Evolutionary conservation across 1,139 yeast genomes (phyloP), one percentile per base, ranked within the genome.

Genomic region (Debaryomyces psychrophilus): DNA sequence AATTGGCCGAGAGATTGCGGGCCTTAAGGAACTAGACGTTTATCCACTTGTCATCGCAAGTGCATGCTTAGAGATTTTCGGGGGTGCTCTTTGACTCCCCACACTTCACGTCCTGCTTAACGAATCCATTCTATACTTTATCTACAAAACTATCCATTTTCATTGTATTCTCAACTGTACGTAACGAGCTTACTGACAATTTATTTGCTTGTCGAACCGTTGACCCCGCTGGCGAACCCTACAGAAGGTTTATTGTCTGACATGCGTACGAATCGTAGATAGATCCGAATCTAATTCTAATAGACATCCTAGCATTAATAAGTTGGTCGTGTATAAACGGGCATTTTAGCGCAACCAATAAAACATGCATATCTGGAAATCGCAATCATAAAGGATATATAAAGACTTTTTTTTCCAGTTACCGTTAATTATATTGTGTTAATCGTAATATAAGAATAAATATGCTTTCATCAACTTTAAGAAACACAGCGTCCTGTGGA

Each of bases 1-100:
- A 76, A 53, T 76, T 93, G 47, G 92, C 96, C 2, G 96, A 93
- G 67, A 74, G 98, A 58, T 73, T 93, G 50, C 79, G 95, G 54
- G 98, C 97, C 0, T 73, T 93, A 56, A 61, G 79, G 44, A 65
- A 58, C 47, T 65, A 44, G 25, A 7, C 11, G 35, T 18, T 15
- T 34, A 20, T 11, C 29, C 17, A 28, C 9, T 41, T n/a, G n/a
- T 12, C 20, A 37, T 12, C 9, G 11, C 11, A 9, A 8, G 11
- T 8, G 8, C 28, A n/a, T 26, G 8, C 22, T 20, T 20, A 5
- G 22, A 20, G 3, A 5, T 4, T 9, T n/a, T 26, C 26, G 26
- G 26, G 6, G 22, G 22, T 20, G 22, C 4, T 5, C 5, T 20
- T 20, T 20, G 22, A 20, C 22, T 20, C 22, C 22, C 22, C 5